Evolutionary conservation across 805 yeast genomes (phyloP).

Genomic region (Isabelozyma gotoi): DNA sequence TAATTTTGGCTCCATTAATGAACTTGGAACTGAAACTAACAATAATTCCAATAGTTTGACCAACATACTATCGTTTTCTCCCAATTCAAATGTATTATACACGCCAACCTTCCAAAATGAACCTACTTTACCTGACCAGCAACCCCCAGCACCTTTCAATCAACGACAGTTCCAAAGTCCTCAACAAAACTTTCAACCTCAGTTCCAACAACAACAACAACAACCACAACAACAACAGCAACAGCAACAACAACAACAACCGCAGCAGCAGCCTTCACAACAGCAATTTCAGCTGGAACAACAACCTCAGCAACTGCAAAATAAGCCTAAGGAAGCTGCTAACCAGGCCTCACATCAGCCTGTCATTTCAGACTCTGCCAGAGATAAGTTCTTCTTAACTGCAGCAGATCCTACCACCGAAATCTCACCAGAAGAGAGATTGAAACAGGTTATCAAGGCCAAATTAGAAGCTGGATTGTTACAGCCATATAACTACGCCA

Average conservation of each 20-base stretch:
- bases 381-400: slow-evolving; percentile 89
- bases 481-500: slow-evolving; percentile 91
- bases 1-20: slow-evolving; percentile 15
- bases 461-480: slow-evolving; percentile 90
- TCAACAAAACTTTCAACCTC: slow-evolving; percentile 2
- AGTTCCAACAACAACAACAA: slow-evolving; percentile 7
- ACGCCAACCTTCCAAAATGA: slow-evolving; percentile 1
- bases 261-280: slow-evolving; percentile 7
- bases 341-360: slow-evolving; percentile 28
- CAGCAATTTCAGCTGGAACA: neutral
- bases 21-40: neutral
- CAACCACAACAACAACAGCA: slow-evolving; percentile 10
- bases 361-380: slow-evolving; percentile 69
- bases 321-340: slow-evolving; percentile 4
- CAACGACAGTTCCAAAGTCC: neutral
- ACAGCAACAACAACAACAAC: slow-evolving; percentile 8
- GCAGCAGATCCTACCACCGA: slow-evolving; percentile 98
- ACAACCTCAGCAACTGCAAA: no score
- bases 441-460: slow-evolving; percentile 91
- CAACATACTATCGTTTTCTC: slow-evolving; percentile 18
- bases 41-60: neutral
- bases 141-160: slow-evolving; percentile 4
- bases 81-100: slow-evolving; percentile 10
- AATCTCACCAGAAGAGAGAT: slow-evolving; percentile 87
- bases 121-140: slow-evolving; percentile 2